phyloP scores from a whole-genome alignment of 2,329 filamentous ascomycete genomes.

The Ceratocystiopsis sp. region DNA sequence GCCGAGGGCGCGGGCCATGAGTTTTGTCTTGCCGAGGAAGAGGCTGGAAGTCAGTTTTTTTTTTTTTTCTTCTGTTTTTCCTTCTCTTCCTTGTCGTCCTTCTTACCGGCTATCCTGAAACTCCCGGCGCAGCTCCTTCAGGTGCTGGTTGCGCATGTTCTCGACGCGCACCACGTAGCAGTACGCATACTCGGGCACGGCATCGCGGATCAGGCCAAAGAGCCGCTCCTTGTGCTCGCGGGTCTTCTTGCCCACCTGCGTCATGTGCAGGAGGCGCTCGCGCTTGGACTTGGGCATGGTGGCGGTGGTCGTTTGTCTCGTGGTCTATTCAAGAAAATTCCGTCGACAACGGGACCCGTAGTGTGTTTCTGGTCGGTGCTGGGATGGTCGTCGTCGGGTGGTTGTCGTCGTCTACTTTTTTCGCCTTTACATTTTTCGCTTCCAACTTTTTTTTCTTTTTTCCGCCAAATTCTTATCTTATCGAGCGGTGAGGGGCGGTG shows the following conservation, averaged over 20 bases:
- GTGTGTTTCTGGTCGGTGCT: too few species aligned
- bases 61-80: neutral
- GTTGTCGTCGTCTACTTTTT: conserved; percentile 1
- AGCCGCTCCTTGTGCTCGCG: conserved; percentile 83
- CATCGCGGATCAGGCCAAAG: conserved; percentile 74
- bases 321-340: too few species aligned
- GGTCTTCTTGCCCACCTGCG: conserved; percentile 81
- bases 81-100: neutral
- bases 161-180: conserved; percentile 88
- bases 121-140: conserved; percentile 78
- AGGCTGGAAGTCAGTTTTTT: conserved; percentile 35
- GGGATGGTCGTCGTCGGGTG: neutral
- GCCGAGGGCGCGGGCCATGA: conserved; percentile 92
- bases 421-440: neutral
- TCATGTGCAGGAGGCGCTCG: conserved; percentile 73
- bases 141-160: conserved; percentile 95
- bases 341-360: too few species aligned
- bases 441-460: neutral
- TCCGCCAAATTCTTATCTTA: too few species aligned
- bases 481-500: conserved; percentile 3
- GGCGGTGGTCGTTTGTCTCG: conserved; percentile 6
- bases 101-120: conserved; percentile 67
- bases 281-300: conserved; percentile 95
- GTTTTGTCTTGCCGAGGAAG: conserved; percentile 99
- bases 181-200: conserved; percentile 70